Base-by-base conservation (phyloP, 1,139 yeast species). In the Suhomyces bokatorum region DNA sequence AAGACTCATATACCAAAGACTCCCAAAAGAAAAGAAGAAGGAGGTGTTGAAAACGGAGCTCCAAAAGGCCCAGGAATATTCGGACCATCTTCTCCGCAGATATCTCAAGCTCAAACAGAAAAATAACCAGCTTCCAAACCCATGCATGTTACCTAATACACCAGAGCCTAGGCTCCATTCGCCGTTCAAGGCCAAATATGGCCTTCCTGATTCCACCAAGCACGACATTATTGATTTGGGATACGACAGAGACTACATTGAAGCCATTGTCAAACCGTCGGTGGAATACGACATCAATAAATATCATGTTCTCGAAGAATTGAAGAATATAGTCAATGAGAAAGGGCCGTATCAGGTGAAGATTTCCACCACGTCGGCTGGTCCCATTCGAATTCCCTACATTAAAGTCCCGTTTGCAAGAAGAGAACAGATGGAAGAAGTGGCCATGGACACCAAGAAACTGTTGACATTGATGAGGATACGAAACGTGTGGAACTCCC, bases 321-420 rank as follows among this genome's bases (percentile, higher is more conserved):
- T 63, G 10, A 47, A 51, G 16, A 20, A 46, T 0, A 57, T 57
- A 0, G 62, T 72, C 12, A 62, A 64, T 38, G 59, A 60, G 13
- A 66, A 62, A 42, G 79, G 79, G 0, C 78, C 79, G 0, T 64
- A 50, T 37, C 58, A 60, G 39, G 75, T 73, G 10, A 62, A 59
- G 37, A 58, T 72, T 6, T 48, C 60, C 14, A 43, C 49, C 17
- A 67, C 71, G 2, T 52, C 56, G 31, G 67, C 77, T 0, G 78
- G 76, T 0, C 59, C 66, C 1, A 51, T 59, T 22, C 51, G 59
- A 2, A 58, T 70, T 6, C 69, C 71, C 1, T 69, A 48, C 48
- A 45, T 73, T 6, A 51, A 56, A 33, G 46, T 62, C 26, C 77
- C 78, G 0, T 59, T 55, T 17, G 53, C 59, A 0, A 44, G 57